Base-by-base conservation (phyloP, 2,329 filamentous ascomycete species). In the Colletotrichum theobromicola region DNA sequence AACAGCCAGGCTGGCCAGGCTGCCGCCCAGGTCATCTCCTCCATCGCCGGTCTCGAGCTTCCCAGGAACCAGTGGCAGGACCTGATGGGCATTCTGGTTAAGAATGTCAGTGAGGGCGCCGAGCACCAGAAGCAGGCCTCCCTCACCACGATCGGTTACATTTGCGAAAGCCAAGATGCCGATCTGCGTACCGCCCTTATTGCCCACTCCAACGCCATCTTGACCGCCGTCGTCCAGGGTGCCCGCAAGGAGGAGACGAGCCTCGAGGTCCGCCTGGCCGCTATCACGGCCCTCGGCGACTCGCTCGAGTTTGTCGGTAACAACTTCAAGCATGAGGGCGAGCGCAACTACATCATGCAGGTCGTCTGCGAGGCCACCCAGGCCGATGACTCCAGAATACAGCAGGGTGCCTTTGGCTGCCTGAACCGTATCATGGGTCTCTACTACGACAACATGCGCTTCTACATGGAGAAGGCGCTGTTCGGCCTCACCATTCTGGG, bases 301-400 rank as follows among this genome's bases (percentile, higher is more conserved):
- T 98, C 96, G 50, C 93, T 98, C 75, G 97, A 99, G 85, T 99
- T 99, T 82, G 96, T 99, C 73, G 92, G 95, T 78, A 97, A 95
- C 87, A 99, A 99, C 88, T 99, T 99, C 86, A 97, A 98, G 86
- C 97, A 98, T 81, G 97, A 99, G 86, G 97, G 96, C 81, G 97
- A 99, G 90, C 93, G 97, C 79, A 99, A 99, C 88, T 99, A 98
- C 89, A 99, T 99, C 82, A 99, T 99, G 97, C 97, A 99, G 88
- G 97, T 99, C 78, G 95, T 99, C 81, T 99, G 97, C 87, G 97
- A 99, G 88, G 97, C 97, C 79, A 99, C 97, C 70, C 97, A 99
- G 87, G 95, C 96, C 79, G 90, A 94, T 2, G 97, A 99, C 84
- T 91, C 91, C 74, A 92, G 95, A 82, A 97, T 99, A 84, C 96